Conservation (phyloP, 352 stramenopile genomes). For the Phytophthora sojae region DNA sequence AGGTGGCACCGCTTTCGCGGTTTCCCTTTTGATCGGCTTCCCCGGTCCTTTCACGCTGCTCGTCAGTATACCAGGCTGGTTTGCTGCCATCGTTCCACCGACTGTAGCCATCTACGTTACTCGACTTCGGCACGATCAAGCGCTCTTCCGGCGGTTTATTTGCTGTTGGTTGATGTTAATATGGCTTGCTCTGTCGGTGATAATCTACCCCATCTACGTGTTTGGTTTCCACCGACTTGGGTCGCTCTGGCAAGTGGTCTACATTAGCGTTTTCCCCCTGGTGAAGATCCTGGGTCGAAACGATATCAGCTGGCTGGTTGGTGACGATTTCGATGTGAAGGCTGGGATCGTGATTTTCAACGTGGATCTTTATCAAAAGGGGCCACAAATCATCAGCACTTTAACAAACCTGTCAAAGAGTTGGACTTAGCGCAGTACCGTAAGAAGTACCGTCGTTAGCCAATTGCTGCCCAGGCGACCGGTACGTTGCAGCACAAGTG, state of each 20-base stretch:
- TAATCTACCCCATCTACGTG: constrained; percentile 3
- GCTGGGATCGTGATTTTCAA: background rate
- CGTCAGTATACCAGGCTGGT: background rate
- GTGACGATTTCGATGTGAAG: background rate
- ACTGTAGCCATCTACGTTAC: background rate
- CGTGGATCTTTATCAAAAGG: no score
- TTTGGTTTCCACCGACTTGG: background rate
- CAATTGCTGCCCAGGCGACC: no score
- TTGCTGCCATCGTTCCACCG: background rate
- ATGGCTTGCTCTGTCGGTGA: background rate
- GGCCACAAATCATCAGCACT: no score
- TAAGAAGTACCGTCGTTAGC: no score
- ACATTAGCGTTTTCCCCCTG: background rate
- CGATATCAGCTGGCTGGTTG: background rate
- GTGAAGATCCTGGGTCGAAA: background rate
- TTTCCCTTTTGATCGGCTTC: constrained; percentile 8
- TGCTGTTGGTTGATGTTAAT: background rate
- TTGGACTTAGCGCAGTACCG: no score
- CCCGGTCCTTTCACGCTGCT: constrained; percentile 7
- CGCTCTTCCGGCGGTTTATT: background rate
- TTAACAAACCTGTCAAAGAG: no score
- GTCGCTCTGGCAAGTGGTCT: background rate
- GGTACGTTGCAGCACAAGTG: no score
- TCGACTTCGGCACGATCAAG: background rate
- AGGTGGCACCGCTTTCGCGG: background rate